Base-by-base conservation (phyloP, 208 protist species). In the Leishmania lainsoni region DNA sequence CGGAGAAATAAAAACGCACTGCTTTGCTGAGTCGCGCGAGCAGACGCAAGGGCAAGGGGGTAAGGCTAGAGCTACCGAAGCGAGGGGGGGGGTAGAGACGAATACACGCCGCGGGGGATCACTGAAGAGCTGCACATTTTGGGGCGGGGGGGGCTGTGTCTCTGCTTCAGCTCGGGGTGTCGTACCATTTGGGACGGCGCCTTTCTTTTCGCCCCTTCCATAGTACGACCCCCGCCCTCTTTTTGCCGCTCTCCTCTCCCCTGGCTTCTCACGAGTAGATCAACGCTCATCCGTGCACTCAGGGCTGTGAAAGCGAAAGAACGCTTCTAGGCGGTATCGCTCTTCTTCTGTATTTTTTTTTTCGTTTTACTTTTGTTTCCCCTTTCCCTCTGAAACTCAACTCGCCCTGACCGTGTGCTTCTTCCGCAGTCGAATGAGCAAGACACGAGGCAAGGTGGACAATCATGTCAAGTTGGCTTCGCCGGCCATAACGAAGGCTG, bases 371-470 rank as follows among this genome's bases (percentile, higher is more conserved):
- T 14, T 20, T 70, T n/a, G 65, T 70, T 17, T 42, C 39, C 26
- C 29, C n/a, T 45, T 3, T 61, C 39, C 22, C 48, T 32, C 4
- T 29, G 14, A 59, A 1, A 8, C 29, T 6, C 5, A 29, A 48
- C 6, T 52, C 26, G 26, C 42, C 51, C 49, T 59, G 16, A 26
- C 12, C 52, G 10, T 22, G 20, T 12, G 20, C 9, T 58, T 61
- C 22, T 39, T 59, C n/a, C 8, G 22, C 16, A 54, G n/a, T 76
- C 71, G 71, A 76, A 84, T 75, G 75, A 65, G 39, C 56, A 52
- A 17, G n/a, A 71, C 35, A 22, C 75, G 61, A 49, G 75, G 75
- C 17, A 70, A 70, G 61, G 56, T 32, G 35, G 63, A 45, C 0
- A 61, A 59, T 56, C n/a, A 45, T 56, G 35, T 20, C 9, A 48